A percentile compares a stretch with the other conserved stretches of the same genome.
Evolutionary conservation across 108 stramenopile species (phyloP).

Genomic region (Pseudonitzschia multiseries): DNA sequence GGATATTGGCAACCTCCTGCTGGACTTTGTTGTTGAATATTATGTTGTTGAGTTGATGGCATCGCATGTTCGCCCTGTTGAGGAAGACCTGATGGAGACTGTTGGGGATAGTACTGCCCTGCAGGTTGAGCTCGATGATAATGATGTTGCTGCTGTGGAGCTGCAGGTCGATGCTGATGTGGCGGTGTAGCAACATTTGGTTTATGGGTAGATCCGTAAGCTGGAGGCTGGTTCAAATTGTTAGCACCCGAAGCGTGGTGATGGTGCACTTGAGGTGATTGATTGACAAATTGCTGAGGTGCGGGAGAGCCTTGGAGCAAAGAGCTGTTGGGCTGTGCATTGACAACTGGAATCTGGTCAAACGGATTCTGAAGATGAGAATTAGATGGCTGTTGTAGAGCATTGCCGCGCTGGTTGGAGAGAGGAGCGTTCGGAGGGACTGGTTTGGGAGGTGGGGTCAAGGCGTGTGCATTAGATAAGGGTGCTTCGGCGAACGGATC

Average conservation of each 20-base stretch:
- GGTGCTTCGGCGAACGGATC: slow-evolving; percentile 12
- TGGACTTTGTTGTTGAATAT: slow-evolving; percentile 15
- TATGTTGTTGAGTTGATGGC: background rate
- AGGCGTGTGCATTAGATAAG: background rate
- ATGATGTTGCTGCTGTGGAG: slow-evolving; percentile 10
- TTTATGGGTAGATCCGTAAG: slow-evolving; percentile 2
- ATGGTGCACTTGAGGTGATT: slow-evolving; percentile 2
- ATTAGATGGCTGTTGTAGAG: background rate
- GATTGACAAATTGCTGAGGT: background rate
- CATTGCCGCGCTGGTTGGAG: background rate
- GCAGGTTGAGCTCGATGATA: slow-evolving; percentile 10
- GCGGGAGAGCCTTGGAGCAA: background rate
- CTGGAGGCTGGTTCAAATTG: background rate
- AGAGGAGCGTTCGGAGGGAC: slow-evolving; percentile 14
- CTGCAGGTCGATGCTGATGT: background rate
- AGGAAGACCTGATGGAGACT: slow-evolving; percentile 14
- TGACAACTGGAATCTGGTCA: background rate
- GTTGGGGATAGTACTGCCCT: background rate
- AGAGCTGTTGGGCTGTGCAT: background rate
- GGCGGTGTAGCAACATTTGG: background rate
- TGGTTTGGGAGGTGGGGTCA: background rate
- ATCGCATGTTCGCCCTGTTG: background rate
- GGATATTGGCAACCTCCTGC: slow-evolving; percentile 7
- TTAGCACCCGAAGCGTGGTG: background rate
- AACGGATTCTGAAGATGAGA: slow-evolving; percentile 7